These are phyloP conservation scores for Rhizophagus sp. DNA, from an alignment of 192 early-diverging fungal species.

Conservation along the genomic window DNA sequence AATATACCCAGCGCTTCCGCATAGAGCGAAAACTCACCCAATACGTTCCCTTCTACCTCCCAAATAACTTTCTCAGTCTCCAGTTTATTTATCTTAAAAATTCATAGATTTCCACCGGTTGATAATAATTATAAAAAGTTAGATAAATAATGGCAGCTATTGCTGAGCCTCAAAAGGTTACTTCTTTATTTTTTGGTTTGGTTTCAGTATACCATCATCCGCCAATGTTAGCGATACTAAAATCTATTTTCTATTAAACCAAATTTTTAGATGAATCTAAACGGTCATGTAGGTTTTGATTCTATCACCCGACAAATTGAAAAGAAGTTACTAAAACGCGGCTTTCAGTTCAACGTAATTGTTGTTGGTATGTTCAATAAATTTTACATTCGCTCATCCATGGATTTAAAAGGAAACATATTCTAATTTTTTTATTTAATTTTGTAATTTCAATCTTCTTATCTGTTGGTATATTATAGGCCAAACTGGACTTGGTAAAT, in stretches of 20 bases:
- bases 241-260: too few species aligned
- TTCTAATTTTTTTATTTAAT: neutral
- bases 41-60: slow-evolving; percentile 22
- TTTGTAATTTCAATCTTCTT: neutral
- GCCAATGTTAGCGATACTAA: neutral
- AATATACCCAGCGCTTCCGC: neutral
- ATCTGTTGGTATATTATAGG: slow-evolving; percentile 51
- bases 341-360: slow-evolving; percentile 98
- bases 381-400: too few species aligned
- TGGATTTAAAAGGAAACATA: neutral
- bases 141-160: slow-evolving; percentile 12
- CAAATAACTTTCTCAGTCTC: neutral
- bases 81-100: neutral
- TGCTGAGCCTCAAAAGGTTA: slow-evolving; percentile 30
- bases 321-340: slow-evolving; percentile 95
- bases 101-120: neutral
- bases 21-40: slow-evolving; percentile 20
- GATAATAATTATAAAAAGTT: neutral
- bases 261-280: slow-evolving; percentile 57
- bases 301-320: slow-evolving; percentile 97
- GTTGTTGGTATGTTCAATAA: slow-evolving; percentile 77
- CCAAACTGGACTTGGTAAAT: slow-evolving; percentile 96
- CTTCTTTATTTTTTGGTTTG: neutral
- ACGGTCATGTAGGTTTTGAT: slow-evolving; percentile 98
- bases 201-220: neutral